Conservation (phyloP, 495 filamentous ascomycete genomes). For the Podospora pseudopauciseta region DNA sequence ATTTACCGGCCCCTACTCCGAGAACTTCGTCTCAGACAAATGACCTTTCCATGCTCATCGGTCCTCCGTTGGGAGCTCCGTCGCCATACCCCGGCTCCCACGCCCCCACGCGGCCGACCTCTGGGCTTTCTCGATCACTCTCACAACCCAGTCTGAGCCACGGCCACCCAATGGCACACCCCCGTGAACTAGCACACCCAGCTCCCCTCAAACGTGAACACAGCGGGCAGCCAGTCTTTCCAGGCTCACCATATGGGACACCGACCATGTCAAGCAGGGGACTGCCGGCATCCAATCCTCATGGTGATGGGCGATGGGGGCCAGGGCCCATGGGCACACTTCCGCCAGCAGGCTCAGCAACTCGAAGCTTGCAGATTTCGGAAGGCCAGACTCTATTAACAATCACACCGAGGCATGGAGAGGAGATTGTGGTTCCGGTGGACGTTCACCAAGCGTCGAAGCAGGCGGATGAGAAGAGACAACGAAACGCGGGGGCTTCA, state of each 20-base stretch:
- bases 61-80: conserved; percentile 33
- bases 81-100: conserved; percentile 31
- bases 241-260: conserved; percentile 28
- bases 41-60: conserved; percentile 30
- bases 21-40: conserved; percentile 23
- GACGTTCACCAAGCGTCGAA: conserved; percentile 79
- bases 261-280: conserved; percentile 20
- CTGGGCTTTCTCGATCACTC: conserved; percentile 35
- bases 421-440: conserved; percentile 59
- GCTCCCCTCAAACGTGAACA: conserved; percentile 22
- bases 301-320: conserved; percentile 37
- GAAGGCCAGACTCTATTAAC: conserved; percentile 42
- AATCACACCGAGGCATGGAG: conserved; percentile 41
- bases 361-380: conserved; percentile 34
- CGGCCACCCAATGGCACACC: conserved; percentile 21
- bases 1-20: conserved; percentile 36
- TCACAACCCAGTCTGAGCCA: conserved; percentile 41
- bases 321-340: conserved; percentile 17
- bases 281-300: conserved; percentile 21
- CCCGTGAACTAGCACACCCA: conserved; percentile 27
- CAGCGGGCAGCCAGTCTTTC: conserved; percentile 24
- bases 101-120: conserved; percentile 30
- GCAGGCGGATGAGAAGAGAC: conserved; percentile 83
- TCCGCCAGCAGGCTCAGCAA: conserved; percentile 15
- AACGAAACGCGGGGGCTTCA: conserved; percentile 90